Percentiles rank a stretch among this genome's conserved stretches.
Evolutionary conservation across 2,329 filamentous ascomycete species (phyloP).

Genomic region (Pseudogymnoascus sp.): DNA sequence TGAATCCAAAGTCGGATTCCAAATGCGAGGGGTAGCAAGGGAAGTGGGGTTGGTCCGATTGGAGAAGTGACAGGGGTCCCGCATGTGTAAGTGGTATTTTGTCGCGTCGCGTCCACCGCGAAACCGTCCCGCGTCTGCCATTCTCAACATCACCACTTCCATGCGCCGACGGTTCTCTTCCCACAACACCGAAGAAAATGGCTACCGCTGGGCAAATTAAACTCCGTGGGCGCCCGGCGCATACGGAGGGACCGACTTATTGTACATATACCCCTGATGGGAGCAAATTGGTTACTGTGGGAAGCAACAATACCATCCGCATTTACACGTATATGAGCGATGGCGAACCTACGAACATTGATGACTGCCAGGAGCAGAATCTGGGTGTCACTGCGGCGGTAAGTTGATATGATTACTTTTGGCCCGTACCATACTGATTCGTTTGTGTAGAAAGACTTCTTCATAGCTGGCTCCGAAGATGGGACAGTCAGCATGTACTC

Average conservation of each 20-base stretch:
- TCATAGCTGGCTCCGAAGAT: conserved; percentile 86
- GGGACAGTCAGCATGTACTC: conserved; percentile 93
- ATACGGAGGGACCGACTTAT: conserved; percentile 80
- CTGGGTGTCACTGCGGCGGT: conserved; percentile 66
- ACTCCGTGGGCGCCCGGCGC: conserved; percentile 57
- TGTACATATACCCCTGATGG: conserved; percentile 88
- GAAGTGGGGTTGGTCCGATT: conserved; percentile 4
- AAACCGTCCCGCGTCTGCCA: conserved; percentile 8
- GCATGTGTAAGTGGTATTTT: conserved; percentile 6
- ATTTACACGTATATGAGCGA: conserved; percentile 87
- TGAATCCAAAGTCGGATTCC: not conserved
- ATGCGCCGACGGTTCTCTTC: conserved; percentile 11
- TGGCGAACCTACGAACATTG: conserved; percentile 85
- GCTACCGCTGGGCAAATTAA: conserved; percentile 32
- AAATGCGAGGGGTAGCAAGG: not conserved
- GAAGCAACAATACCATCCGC: conserved; percentile 87
- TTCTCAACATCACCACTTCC: conserved; percentile 11
- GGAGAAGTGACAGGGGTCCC: conserved; percentile 14
- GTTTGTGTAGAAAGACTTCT: conserved; percentile 58
- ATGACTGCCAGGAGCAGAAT: conserved; percentile 84
- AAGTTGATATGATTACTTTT: conserved; percentile 14
- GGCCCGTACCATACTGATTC: conserved; percentile 13
- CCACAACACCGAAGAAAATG: conserved; percentile 19
- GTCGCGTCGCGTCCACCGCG: conserved; percentile 16
- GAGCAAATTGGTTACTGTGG: conserved; percentile 77